Conservation (phyloP, 129 eudicot species). For the Ambrosia artemisiifolia region DNA sequence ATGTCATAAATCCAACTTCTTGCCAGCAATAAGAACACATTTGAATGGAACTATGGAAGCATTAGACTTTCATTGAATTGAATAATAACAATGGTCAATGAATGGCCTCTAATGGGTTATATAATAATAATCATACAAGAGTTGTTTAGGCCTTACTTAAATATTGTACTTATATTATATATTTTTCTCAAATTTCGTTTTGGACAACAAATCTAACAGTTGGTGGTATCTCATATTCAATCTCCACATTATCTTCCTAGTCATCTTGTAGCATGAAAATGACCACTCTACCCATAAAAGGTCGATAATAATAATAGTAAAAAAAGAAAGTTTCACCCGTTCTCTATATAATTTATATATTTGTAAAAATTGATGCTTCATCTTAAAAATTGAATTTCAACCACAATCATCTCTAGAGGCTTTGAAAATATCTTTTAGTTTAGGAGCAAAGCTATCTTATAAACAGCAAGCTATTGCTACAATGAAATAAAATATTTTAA, state of each 20-base stretch:
- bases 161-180: neutral
- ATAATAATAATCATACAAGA: constrained; percentile 7
- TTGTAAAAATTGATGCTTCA: neutral
- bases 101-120: neutral
- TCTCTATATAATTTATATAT: no score
- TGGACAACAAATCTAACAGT: constrained; percentile 23
- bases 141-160: constrained; percentile 1
- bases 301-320: neutral
- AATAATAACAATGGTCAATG: constrained; percentile 1
- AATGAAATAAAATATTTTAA: neutral
- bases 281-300: neutral
- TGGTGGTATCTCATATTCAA: constrained; percentile 17
- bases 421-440: neutral
- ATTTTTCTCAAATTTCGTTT: constrained; percentile 1
- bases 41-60: constrained; percentile 3
- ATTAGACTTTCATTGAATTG: constrained; percentile 21
- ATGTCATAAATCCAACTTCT: constrained; percentile 24
- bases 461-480: neutral
- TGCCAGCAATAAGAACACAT: constrained; percentile 30
- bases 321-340: neutral
- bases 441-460: neutral
- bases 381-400: neutral
- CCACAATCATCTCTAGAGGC: neutral
- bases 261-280: neutral
- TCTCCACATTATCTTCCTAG: constrained; percentile 16